Evolutionary conservation across 768 basidiomycete genomes (phyloP).

Genomic region (Trametes cinnabarina): DNA sequence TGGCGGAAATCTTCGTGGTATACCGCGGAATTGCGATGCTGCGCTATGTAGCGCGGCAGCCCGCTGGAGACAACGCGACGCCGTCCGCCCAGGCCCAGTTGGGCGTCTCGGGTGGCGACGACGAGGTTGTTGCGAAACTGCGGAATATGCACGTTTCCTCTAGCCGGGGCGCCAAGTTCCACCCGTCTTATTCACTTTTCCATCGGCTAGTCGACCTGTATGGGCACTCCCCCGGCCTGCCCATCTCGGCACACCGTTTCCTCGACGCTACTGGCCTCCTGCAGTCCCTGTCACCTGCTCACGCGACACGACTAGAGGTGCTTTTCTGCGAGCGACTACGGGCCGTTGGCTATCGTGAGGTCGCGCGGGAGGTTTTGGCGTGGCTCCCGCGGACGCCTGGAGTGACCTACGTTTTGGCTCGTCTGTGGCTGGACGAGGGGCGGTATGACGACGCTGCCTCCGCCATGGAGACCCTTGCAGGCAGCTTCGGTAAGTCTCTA

Average conservation of each 20-base stretch:
- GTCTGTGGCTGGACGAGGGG: constrained; percentile 63
- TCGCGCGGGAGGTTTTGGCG: constrained; percentile 62
- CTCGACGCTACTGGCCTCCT: constrained; percentile 66
- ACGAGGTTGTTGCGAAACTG: constrained; percentile 63
- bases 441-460: constrained; percentile 71
- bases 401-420: constrained; percentile 68
- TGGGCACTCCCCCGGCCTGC: constrained; percentile 47
- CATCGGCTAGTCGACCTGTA: constrained; percentile 59
- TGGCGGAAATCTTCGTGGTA: constrained; percentile 75
- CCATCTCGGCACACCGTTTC: constrained; percentile 65
- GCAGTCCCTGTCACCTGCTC: constrained; percentile 64
- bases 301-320: constrained; percentile 66
- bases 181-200: constrained; percentile 59
- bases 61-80: constrained; percentile 43
- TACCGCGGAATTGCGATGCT: constrained; percentile 77
- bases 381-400: constrained; percentile 81
- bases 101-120: constrained; percentile 40
- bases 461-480: constrained; percentile 71
- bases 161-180: constrained; percentile 33
- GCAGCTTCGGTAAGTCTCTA: constrained; percentile 62
- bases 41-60: constrained; percentile 57
- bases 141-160: constrained; percentile 65
- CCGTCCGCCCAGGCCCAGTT: constrained; percentile 31
- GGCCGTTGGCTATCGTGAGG: constrained; percentile 56
- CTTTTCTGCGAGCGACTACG: constrained; percentile 71